Evolutionary conservation across 495 filamentous ascomycete genomes (phyloP), one percentile per base, ranked within the genome.

Genomic region (Aspergillus carlsbadensis): DNA sequence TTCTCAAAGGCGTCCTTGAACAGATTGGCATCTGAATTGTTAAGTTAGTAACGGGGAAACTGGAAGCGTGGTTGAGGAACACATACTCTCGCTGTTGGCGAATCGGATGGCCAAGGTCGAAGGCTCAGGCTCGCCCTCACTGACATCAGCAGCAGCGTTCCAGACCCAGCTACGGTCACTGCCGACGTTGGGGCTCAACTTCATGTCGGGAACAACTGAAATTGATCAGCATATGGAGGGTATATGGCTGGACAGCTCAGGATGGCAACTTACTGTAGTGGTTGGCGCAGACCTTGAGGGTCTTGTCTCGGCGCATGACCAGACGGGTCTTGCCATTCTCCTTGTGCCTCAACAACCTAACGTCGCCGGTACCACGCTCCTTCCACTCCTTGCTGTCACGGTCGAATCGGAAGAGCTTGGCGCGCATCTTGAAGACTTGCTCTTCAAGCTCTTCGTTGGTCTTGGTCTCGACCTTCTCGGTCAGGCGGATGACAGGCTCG

Each of bases 231-330:
- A 61, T n/a, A 11, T 34, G 35, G 20, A n/a, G 14, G 33, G 37
- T 13, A 57, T 39, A 31, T 42, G 34, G 48, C 54, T 37, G 36
- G 18, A 41, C 0, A 20, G 0, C n/a, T 5, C 31, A 22, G 18
- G 11, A 13, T 29, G 4, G n/a, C 5, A 44, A 65, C 90, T 70
- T 87, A 98, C 94, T 87, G 75, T 99, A 99, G 81, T 99, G 95
- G 79, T 99, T 99, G 68, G 95, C 95, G 87, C 95, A 99, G 75
- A 98, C 94, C 81, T 99, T 99, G 77, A 96, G 84, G 61, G 95
- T 98, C 88, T 97, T 96, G 78, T 99, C 95, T 69, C 95, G 82
- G 74, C 95, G 87, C 95, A 99, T 99, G 64, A 99, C 94, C 60
- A 99, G 81, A 57, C 95, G 84, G 52, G 91, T 96, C 87, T 98